phyloP scores from a whole-genome alignment of 192 early-diverging fungal genomes.

The Coemansia sp. region DNA sequence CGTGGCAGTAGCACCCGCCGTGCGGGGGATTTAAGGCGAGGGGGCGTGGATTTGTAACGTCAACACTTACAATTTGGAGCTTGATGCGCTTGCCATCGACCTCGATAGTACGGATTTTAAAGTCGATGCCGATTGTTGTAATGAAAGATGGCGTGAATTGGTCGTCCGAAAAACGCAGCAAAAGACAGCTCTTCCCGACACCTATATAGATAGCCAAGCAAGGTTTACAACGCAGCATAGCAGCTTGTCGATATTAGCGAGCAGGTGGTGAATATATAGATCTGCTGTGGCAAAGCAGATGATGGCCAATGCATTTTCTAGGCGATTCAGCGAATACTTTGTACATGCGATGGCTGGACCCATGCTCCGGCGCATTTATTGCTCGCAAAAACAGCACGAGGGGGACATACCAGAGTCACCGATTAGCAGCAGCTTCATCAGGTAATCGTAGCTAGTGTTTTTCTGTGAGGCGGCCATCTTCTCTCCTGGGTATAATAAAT shows the following conservation, averaged over 20 bases:
- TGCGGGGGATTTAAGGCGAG: no score
- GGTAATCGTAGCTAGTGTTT: constrained; percentile 96
- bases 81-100: constrained; percentile 99
- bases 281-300: no score
- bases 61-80: constrained; percentile 76
- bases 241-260: no score
- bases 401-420: constrained; percentile 94
- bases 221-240: no score
- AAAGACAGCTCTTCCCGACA: constrained; percentile 89
- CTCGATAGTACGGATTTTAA: constrained; percentile 98
- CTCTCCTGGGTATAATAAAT: no score
- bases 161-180: constrained; percentile 98
- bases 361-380: no score
- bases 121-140: constrained; percentile 99
- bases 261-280: no score
- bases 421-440: constrained; percentile 98
- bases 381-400: background rate
- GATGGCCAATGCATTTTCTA: no score
- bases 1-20: no score
- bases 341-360: no score
- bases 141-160: constrained; percentile 99
- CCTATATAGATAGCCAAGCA: constrained; percentile 15
- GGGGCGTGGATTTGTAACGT: no score
- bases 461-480: constrained; percentile 58
- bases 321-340: no score